Base-by-base conservation (phyloP, 306 rosid genomes). In the Comarum palustre region DNA sequence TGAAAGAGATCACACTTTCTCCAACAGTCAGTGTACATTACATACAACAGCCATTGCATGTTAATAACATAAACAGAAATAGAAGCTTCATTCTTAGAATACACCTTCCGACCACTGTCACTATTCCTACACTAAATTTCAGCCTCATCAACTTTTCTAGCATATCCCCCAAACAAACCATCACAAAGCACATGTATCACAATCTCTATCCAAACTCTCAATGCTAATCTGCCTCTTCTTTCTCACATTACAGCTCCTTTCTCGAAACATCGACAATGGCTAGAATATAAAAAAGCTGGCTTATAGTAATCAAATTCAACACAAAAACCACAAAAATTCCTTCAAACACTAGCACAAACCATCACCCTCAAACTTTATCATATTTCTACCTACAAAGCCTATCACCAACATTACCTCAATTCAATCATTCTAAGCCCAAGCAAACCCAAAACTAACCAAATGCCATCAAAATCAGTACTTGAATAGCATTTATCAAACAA, bases 381-480 rank as follows among this genome's bases (percentile, higher is more conserved):
- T 20, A 14, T 13, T 12, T 24, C 13, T 5, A 55, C 62, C 27
- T n/a, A 51, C 1, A 51, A 58, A 12, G 39, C 64, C 13, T 27
- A 46, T 3, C 58, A 68, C 27, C 3, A 68, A 13, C 74, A 39
- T 20, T 15, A 25, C 55, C 19, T n/a, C 52, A 3, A 46, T 66
- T 42, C 71, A n/a, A 61, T 24, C 63, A 29, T 22, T 43, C 13
- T 14, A n/a, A n/a, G n/a, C 41, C 6, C 1, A 38, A 38, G 9
- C n/a, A 6, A 69, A 20, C 72, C 9, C 41, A 65, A 38, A 69
- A 8, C 62, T 34, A 25, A 63, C 52, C 68, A 45, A 78, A 74
- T 11, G 61, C 73, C 45, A 47, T 66, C 34, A 74, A 62, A 70
- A 71, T 24, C 63, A 71, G 39, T 16, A 69, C 66, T 64, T 78